Conservation (phyloP, 306 rosid genomes). For the Ormosia semicastrata region DNA sequence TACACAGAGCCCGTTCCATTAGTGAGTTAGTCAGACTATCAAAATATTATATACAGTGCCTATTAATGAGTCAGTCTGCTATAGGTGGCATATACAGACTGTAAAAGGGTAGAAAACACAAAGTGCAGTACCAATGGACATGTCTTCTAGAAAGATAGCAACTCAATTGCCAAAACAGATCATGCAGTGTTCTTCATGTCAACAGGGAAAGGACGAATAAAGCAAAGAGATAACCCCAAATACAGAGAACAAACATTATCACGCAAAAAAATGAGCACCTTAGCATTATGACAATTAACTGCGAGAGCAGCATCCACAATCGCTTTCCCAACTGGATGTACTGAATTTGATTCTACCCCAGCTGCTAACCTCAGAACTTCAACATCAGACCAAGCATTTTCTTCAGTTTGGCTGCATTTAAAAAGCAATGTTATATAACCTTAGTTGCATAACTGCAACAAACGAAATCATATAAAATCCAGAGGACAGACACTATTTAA, state of each 20-base stretch:
- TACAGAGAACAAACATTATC: constrained; percentile 10
- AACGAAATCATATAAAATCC: constrained; percentile 2
- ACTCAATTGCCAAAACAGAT: constrained; percentile 7
- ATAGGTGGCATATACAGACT: neutral
- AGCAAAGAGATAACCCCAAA: constrained; percentile 24
- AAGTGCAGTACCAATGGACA: neutral
- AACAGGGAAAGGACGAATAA: neutral
- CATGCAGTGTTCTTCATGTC: neutral
- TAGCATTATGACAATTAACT: constrained; percentile 49
- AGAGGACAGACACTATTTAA: neutral
- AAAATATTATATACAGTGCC: neutral
- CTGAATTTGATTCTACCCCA: constrained; percentile 86
- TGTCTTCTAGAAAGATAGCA: constrained; percentile 9
- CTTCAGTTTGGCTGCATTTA: constrained; percentile 48
- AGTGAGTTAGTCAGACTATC: neutral
- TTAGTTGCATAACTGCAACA: constrained; percentile 24
- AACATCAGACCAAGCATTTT: constrained; percentile 56
- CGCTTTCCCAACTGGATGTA: constrained; percentile 95
- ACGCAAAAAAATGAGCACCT: constrained; percentile 48
- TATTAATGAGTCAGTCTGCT: neutral
- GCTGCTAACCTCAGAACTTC: constrained; percentile 89
- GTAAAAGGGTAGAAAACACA: neutral
- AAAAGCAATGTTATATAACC: constrained; percentile 10
- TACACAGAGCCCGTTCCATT: neutral
- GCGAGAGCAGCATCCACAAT: constrained; percentile 86